Evolutionary conservation across 139 green algal species (phyloP).

Genomic region (Chlamydomonas incerta): DNA sequence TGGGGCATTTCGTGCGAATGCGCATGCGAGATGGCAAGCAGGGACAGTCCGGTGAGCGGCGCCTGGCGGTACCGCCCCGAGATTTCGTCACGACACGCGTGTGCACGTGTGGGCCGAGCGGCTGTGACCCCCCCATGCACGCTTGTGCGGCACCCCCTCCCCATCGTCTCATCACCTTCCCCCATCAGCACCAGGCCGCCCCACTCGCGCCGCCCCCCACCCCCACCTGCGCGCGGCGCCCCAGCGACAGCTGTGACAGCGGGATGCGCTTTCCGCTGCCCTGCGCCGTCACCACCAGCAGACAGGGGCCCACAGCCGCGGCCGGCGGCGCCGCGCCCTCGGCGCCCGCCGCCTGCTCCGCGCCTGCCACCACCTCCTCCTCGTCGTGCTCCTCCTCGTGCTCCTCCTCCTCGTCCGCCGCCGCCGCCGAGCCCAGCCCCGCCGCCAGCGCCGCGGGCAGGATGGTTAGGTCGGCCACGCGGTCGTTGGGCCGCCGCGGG

Average conservation of each 20-base stretch:
- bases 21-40: too few species aligned
- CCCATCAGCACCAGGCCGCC: too few species aligned
- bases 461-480: slow-evolving; percentile 68
- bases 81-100: too few species aligned
- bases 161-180: too few species aligned
- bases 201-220: background rate
- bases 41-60: too few species aligned
- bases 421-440: slow-evolving; percentile 6
- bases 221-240: slow-evolving; percentile 39
- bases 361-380: background rate
- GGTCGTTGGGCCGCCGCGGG: background rate
- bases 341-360: background rate
- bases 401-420: background rate
- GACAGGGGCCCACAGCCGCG: slow-evolving; percentile 23
- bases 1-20: too few species aligned
- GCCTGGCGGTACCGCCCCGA: too few species aligned
- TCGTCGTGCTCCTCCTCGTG: background rate
- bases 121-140: too few species aligned
- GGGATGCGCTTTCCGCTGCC: slow-evolving; percentile 63
- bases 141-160: too few species aligned
- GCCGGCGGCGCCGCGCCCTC: background rate
- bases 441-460: slow-evolving; percentile 50
- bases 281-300: slow-evolving; percentile 63
- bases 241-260: slow-evolving; percentile 51
- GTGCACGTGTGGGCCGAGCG: too few species aligned